Base-by-base conservation (phyloP, 495 filamentous ascomycete species). In the Letharia lupina region DNA sequence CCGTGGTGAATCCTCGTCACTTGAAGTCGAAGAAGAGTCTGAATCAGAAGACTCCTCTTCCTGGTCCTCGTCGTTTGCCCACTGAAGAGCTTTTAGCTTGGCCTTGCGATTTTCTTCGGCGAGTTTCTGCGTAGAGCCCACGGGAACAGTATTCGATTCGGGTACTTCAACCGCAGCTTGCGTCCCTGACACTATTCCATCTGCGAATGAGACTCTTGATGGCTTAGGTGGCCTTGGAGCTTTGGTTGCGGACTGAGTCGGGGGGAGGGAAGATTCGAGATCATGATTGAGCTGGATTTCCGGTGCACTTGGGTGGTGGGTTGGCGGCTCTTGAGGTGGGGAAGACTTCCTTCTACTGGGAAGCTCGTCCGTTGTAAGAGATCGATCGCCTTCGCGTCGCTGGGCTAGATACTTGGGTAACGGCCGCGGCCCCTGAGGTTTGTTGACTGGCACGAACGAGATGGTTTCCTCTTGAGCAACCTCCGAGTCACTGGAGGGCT, bases 381-480 rank as follows among this genome's bases (percentile, higher is more conserved):
- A 60, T 52, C 64, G 35, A 12, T 48, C 62, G 41, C 61, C 61
- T 3, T 58, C 65, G 50, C 67, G 37, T 47, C 65, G 68, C 37
- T 69, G 59, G 42, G 68, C 68, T 44, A 69, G 65, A 31, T 69
- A 69, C 50, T 67, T 69, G 28, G 68, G 68, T 42, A 67, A 66
- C 60, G 56, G 66, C 44, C 68, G 65, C 40, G 68, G 66, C 48
- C 50, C 86, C 92, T 60, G 76, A 87, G 44, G 88, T 89, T 63
- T 83, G n/a, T 70, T 64, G 41, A 60, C 47, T 48, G 62, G 54
- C 58, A 48, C 42, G 47, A 67, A 65, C 13, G 54, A 35, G 42
- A 60, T 67, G 20, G 42, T 23, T 11, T 64, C 67, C 28, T 67
- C 54, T 52, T 48, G 54, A 13, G 54, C 20, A 50, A 44, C 20